These are phyloP conservation scores for Fragilaria crotonensis DNA, from an alignment of 108 stramenopile genomes.

Conservation along the genomic window DNA sequence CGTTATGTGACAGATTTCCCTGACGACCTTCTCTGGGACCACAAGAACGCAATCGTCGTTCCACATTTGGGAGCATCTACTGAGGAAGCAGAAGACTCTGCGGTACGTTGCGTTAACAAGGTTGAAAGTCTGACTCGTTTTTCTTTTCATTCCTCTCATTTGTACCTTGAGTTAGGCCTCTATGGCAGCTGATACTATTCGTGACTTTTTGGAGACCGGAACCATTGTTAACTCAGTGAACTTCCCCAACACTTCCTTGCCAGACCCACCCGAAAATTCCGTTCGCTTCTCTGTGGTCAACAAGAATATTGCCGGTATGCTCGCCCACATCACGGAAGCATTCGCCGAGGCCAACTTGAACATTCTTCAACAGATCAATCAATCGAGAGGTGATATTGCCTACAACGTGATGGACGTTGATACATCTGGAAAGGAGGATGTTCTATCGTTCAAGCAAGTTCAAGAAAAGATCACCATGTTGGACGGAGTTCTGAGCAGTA, in stretches of 20 bases:
- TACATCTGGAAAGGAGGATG: constrained; percentile 43
- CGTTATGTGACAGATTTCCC: constrained; percentile 86
- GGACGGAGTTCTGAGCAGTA: constrained; percentile 75
- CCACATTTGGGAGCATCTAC: constrained; percentile 97
- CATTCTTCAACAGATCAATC: constrained; percentile 90
- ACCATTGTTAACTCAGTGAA: constrained; percentile 86
- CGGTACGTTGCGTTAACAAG: constrained; percentile 22
- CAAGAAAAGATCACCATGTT: constrained; percentile 85
- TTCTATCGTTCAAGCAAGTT: constrained; percentile 64
- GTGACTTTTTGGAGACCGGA: constrained; percentile 78
- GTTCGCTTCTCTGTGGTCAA: constrained; percentile 87
- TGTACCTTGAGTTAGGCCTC: constrained; percentile 29
- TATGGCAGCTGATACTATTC: constrained; percentile 89
- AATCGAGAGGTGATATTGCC: constrained; percentile 77
- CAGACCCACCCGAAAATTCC: constrained; percentile 43
- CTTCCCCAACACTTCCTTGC: constrained; percentile 74
- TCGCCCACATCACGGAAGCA: constrained; percentile 77
- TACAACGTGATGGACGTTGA: constrained; percentile 91
- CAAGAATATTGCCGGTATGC: constrained; percentile 81
- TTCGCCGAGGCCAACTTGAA: constrained; percentile 71
- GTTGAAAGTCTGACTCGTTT: not conserved
- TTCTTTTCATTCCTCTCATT: not conserved
- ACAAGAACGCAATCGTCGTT: constrained; percentile 79
- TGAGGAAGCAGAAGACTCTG: constrained; percentile 93
- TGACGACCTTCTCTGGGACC: constrained; percentile 80